A percentile compares a stretch with the other conserved stretches of the same genome.
Evolutionary conservation across 139 green algal genomes (phyloP).

Genomic region (Mychonastes homosphaera): DNA sequence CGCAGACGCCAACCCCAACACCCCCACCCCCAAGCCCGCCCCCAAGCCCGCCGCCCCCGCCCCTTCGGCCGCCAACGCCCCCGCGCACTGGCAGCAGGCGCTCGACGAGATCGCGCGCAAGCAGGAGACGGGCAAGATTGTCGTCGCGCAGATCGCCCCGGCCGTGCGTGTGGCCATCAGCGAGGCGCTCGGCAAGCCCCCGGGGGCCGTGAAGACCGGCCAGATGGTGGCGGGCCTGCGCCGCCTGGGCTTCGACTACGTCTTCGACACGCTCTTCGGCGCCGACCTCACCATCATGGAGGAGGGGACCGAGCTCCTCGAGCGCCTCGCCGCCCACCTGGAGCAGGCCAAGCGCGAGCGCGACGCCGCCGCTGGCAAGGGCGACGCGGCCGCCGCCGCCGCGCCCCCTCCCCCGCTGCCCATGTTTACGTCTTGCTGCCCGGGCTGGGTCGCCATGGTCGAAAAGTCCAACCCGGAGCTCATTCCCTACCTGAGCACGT

Average conservation of each 20-base stretch:
- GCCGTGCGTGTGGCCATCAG: constrained; percentile 51
- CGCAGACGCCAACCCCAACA: too few relatives aligned
- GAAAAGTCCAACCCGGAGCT: constrained; percentile 60
- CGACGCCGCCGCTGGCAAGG: too few relatives aligned
- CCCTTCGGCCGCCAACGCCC: too few relatives aligned
- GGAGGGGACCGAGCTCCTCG: constrained; percentile 53
- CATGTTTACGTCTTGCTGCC: constrained; percentile 72
- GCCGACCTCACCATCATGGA: constrained; percentile 72
- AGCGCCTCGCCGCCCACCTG: constrained; percentile 23
- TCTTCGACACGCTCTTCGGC: constrained; percentile 53
- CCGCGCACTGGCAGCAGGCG: constrained; percentile 25
- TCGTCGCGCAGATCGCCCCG: constrained; percentile 41
- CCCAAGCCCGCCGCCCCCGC: too few relatives aligned
- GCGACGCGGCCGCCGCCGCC: too few relatives aligned
- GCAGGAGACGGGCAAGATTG: constrained; percentile 19
- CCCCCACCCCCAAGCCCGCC: too few relatives aligned
- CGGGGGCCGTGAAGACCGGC: constrained; percentile 24
- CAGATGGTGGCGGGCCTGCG: constrained; percentile 48
- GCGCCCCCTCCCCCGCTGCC: constrained; percentile 30
- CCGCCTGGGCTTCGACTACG: constrained; percentile 54
- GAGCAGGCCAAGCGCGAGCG: constrained; percentile 2
- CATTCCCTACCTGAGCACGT: constrained; percentile 54
- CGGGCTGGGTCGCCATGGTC: constrained; percentile 44
- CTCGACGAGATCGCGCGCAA: constrained; percentile 17
- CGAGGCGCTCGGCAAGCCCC: constrained; percentile 41